Conservation (phyloP, 2,329 filamentous ascomycete species). For the Geoglossum cookeanum region DNA sequence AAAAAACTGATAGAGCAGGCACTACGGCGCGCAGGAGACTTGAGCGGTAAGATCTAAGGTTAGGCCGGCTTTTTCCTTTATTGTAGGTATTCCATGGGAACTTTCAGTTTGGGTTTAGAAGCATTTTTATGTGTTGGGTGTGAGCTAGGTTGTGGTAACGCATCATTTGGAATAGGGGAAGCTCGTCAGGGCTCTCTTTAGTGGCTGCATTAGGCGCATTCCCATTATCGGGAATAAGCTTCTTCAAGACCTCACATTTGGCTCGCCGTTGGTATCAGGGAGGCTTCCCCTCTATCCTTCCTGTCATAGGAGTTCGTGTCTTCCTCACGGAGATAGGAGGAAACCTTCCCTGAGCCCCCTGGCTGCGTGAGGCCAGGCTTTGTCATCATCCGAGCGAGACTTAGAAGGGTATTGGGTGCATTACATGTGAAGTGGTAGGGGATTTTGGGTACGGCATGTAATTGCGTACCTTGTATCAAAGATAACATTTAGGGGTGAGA, state of each 20-base stretch:
- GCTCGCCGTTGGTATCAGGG: background rate
- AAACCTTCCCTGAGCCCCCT: background rate
- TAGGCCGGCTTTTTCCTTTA: background rate
- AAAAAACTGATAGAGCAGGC: constrained; percentile 24
- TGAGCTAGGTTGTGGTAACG: background rate
- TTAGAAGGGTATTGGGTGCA: background rate
- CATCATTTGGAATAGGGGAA: background rate
- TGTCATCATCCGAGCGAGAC: background rate
- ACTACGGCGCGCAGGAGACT: constrained; percentile 14
- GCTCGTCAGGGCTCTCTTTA: constrained; percentile 8
- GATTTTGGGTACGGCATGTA: background rate
- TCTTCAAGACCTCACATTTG: background rate
- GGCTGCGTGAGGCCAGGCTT: background rate
- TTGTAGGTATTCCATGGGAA: no score
- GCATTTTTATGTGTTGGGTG: background rate
- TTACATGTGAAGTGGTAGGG: background rate
- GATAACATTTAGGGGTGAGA: background rate
- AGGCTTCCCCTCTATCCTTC: background rate
- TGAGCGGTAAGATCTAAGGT: background rate
- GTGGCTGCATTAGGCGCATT: constrained; percentile 2
- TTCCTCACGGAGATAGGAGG: background rate
- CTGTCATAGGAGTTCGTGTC: background rate
- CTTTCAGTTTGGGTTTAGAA: background rate
- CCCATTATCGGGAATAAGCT: background rate
- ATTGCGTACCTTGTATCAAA: background rate